Conservation (phyloP, 768 basidiomycete species). For the Termitomyces sp. region DNA sequence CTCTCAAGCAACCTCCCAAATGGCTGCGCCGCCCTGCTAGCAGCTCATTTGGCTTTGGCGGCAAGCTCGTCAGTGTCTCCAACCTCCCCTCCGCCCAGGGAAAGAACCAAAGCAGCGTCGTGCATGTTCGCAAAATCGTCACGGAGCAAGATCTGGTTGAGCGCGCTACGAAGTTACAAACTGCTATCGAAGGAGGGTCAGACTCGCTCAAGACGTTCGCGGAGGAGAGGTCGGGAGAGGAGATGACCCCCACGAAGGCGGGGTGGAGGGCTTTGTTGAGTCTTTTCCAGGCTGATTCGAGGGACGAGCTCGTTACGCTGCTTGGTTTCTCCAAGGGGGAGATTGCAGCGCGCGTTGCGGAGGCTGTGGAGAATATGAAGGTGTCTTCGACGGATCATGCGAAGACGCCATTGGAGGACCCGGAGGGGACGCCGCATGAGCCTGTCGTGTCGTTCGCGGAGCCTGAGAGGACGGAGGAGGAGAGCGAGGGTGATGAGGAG, state of each 20-base stretch:
- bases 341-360: constrained; percentile 71
- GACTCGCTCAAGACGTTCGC: constrained; percentile 62
- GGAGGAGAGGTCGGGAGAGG: constrained; percentile 46
- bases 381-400: constrained; percentile 31
- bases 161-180: constrained; percentile 64
- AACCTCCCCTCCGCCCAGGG: constrained; percentile 76
- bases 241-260: constrained; percentile 33
- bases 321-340: constrained; percentile 92
- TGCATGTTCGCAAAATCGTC: constrained; percentile 74
- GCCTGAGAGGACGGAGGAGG: constrained; percentile 52
- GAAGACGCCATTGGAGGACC: constrained; percentile 32
- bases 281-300: constrained; percentile 84
- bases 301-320: constrained; percentile 85
- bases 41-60: constrained; percentile 88
- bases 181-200: constrained; percentile 47
- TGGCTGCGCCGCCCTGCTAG: constrained; percentile 88
- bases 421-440: constrained; percentile 51
- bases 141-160: constrained; percentile 75
- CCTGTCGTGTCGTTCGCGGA: constrained; percentile 85
- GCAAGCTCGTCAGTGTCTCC: constrained; percentile 75
- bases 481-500: constrained; percentile 29
- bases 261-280: constrained; percentile 88
- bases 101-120: constrained; percentile 76
- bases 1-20: constrained; percentile 92
- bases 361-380: constrained; percentile 77